Evolutionary conservation across 2,329 filamentous ascomycete species (phyloP), one percentile per base, ranked within the genome.

Genomic region (Rutstroemia sp.): DNA sequence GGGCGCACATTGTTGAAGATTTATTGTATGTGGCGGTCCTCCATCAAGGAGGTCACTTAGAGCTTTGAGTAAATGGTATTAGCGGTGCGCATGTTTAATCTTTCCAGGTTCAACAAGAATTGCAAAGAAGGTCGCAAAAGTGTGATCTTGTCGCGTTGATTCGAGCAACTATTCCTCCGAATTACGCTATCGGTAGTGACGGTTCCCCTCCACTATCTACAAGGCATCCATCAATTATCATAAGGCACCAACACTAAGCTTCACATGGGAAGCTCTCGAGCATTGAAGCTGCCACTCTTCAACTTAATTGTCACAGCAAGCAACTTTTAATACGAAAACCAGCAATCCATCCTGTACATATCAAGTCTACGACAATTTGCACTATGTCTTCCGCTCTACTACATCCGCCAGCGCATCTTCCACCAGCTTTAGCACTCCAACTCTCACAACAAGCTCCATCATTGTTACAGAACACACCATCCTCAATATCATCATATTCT

Each of bases 381-480:
- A 48, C n/a, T 7, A 39, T 51, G 79, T 66, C 73, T 12, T 75
- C 75, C 5, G 77, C 80, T 41, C 73, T 85, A 17, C 72, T 83
- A 56, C 78, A 78, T 57, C 80, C 81, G 6, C 79, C 82, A 39
- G 76, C 76, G 64, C 75, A 80, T 64, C 75, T 85, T 37, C 75
- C 82, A 30, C 78, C 80, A 10, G 72, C 74, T 30, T 77, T 78
- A 61, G 81, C 79, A 52, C 72, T 84, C 58, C 71, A 77, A 63
- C 73, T 83, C 55, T 80, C 83, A n/a, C 80, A 84, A 64, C 76
- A 81, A 72, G 82, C 83, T 59, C 82, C 82, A 1, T 66, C 65
- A 51, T 75, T 85, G 58, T 73, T 86, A 57, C 72, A 72, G 61
- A 80, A 72, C 65, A 78, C 78, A 46, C 76, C 79, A 6, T 79